phyloP scores from a whole-genome alignment of 495 filamentous ascomycete genomes.

The Aspergillus nanangensis region DNA sequence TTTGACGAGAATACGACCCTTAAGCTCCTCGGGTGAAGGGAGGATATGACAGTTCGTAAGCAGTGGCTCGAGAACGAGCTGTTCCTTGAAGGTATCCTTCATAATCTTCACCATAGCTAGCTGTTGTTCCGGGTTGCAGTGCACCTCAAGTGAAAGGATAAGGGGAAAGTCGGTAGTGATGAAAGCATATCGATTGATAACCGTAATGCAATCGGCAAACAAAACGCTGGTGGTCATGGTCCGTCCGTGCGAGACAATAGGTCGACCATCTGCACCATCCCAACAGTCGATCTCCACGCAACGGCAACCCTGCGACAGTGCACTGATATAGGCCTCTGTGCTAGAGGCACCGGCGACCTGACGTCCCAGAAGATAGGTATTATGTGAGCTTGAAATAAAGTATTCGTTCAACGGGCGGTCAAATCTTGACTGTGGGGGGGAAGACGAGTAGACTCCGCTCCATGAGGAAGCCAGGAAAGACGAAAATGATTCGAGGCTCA shows the following conservation, averaged over 20 bases:
- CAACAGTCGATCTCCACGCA: conserved; percentile 98
- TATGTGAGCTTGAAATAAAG: conserved; percentile 97
- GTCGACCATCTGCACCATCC: conserved; percentile 83
- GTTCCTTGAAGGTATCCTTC: conserved; percentile 71
- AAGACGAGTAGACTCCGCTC: conserved; percentile 57
- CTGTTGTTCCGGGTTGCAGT: conserved; percentile 82
- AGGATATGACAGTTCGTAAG: conserved; percentile 59
- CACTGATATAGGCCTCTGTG: conserved; percentile 87
- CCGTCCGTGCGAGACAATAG: conserved; percentile 84
- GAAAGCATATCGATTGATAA: conserved; percentile 93
- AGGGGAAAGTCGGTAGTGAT: conserved; percentile 74
- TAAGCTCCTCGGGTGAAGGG: conserved; percentile 82
- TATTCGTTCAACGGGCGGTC: conserved; percentile 92
- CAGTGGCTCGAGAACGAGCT: conserved; percentile 70
- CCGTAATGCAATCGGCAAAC: conserved; percentile 84
- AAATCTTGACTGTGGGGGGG: conserved; percentile 54
- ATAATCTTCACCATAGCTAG: conserved; percentile 86
- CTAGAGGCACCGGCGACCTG: conserved; percentile 88
- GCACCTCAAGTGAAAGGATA: conserved; percentile 92
- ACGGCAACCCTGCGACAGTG: conserved; percentile 83
- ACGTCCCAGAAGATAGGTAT: conserved; percentile 89
- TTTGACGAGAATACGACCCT: conserved; percentile 82
- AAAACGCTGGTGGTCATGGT: conserved; percentile 81
- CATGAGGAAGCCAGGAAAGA: conserved; percentile 70
- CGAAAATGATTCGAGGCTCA: conserved; percentile 72